phyloP scores from a whole-genome alignment of 768 basidiomycete genomes.

The Lactarius sp. region DNA sequence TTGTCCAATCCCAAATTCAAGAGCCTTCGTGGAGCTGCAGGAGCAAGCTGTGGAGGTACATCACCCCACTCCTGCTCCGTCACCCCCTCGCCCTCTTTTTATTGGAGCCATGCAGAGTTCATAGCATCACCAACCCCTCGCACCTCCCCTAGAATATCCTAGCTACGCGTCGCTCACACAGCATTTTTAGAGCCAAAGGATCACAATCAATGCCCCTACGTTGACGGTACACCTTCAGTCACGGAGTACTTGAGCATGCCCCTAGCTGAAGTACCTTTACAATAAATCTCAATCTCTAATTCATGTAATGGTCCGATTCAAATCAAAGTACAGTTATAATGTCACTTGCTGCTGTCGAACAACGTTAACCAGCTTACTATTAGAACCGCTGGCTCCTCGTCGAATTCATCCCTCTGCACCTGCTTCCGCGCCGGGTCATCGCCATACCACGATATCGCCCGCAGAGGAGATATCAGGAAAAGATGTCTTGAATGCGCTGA shows the following conservation, averaged over 20 bases:
- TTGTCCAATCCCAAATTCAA: neutral
- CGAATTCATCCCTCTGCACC: conserved; percentile 68
- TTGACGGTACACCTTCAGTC: neutral
- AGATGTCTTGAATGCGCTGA: conserved; percentile 62
- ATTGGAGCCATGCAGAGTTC: neutral
- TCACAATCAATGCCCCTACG: neutral
- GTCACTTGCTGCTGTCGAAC: neutral
- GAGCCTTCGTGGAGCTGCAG: conserved; percentile 3
- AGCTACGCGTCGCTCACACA: neutral
- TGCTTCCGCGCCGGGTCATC: conserved; percentile 85
- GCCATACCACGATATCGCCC: conserved; percentile 27
- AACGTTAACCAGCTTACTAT: neutral
- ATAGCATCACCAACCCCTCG: neutral
- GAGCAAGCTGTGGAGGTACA: neutral
- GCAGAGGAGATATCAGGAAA: conserved; percentile 64
- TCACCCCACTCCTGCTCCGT: neutral
- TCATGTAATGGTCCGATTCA: conserved; percentile 18
- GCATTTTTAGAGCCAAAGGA: neutral
- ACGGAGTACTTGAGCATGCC: too few relatives aligned
- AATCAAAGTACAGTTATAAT: conserved; percentile 7
- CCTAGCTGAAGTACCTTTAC: neutral
- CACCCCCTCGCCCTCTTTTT: neutral
- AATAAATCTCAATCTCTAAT: too few relatives aligned
- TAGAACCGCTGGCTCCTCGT: conserved; percentile 89
- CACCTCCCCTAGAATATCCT: too few relatives aligned